Evolutionary conservation across 768 basidiomycete species (phyloP), one percentile per base, ranked within the genome.

Genomic region (Asterophora parasitica): DNA sequence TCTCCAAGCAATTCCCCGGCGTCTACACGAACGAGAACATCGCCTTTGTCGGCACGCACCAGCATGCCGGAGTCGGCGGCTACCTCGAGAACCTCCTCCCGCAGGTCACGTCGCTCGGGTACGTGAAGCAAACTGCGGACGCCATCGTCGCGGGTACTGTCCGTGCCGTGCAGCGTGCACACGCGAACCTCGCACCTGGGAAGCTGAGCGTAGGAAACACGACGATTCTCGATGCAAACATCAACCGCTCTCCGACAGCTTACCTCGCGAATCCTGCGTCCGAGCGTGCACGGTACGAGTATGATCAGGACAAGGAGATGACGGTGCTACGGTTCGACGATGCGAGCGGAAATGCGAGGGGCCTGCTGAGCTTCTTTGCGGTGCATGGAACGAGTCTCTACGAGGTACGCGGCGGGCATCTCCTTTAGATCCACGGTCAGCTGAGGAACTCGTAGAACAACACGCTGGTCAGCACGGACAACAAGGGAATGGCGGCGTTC

Each of bases 401-500:
- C 57, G 74, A 81, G 67, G 88, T 87, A 53, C 17, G 61, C 30
- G 48, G 9, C 30, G 34, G 37, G 44, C 19, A 35, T 32, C 30
- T 27, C 44, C 42, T 32, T 43, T 19, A 16, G 16, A 31, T 40
- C n/a, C 31, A 34, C 33, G 43, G 13, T 28, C 40, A 38, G 26
- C 44, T 50, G 23, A 53, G 16, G 5, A 28, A 17, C 52, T 44
- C 35, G 20, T 53, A 88, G 85, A 91, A 90, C 60, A 90, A 88
- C 53, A 88, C 87, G 0, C 68, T 89, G n/a, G 76, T 90, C 26
- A 88, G 85, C 62, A 65, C 75, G 3, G 88, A 90, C 64, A 90
- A 90, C 69, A 90, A 91, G 62, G 88, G 88, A 33, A 88, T 90
- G 85, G 86, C 88, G 3, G 86, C 86, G 7, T 83, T 78, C 62